Percentiles rank a stretch among this genome's conserved stretches.
These are phyloP conservation scores for Aureobasidium sp. DNA, from an alignment of 2,329 filamentous ascomycete species.

Conservation along the genomic window DNA sequence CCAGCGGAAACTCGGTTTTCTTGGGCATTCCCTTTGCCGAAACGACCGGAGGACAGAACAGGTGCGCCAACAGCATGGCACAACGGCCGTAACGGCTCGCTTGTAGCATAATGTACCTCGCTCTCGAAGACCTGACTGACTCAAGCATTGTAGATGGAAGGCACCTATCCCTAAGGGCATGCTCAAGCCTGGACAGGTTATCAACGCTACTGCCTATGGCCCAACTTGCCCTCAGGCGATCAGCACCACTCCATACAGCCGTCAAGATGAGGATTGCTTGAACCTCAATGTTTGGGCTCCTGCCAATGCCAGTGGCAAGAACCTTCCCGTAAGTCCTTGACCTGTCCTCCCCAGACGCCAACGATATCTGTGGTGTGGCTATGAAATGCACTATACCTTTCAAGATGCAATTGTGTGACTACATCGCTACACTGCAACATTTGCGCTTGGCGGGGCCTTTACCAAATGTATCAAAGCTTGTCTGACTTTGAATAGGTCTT, in stretches of 20 bases:
- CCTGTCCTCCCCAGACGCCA: too few relatives aligned
- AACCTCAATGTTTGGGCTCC: constrained; percentile 15
- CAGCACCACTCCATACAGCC: constrained; percentile 19
- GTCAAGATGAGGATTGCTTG: constrained; percentile 14
- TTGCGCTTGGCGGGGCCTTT: too few relatives aligned
- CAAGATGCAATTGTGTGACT: too few relatives aligned
- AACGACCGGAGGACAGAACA: constrained; percentile 35
- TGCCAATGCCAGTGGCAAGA: background rate
- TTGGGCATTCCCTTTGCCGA: constrained; percentile 36
- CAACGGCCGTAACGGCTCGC: constrained; percentile 1
- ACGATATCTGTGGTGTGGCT: too few relatives aligned
- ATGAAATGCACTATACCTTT: too few relatives aligned
- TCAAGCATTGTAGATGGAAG: constrained; percentile 22
- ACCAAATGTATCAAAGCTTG: background rate
- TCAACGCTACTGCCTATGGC: constrained; percentile 8
- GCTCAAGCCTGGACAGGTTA: background rate
- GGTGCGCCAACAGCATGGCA: constrained; percentile 20
- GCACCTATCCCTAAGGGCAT: constrained; percentile 20
- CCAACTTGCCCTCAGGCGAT: constrained; percentile 21
- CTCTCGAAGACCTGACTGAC: background rate
- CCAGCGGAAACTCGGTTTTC: constrained; percentile 26
- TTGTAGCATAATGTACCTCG: background rate
- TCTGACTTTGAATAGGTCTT: constrained; percentile 1
- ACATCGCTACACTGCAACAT: too few relatives aligned
- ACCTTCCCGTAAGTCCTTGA: background rate